These are phyloP conservation scores for Euphorbia peplus DNA, from an alignment of 345 rosid genomes.

Conservation along the genomic window DNA sequence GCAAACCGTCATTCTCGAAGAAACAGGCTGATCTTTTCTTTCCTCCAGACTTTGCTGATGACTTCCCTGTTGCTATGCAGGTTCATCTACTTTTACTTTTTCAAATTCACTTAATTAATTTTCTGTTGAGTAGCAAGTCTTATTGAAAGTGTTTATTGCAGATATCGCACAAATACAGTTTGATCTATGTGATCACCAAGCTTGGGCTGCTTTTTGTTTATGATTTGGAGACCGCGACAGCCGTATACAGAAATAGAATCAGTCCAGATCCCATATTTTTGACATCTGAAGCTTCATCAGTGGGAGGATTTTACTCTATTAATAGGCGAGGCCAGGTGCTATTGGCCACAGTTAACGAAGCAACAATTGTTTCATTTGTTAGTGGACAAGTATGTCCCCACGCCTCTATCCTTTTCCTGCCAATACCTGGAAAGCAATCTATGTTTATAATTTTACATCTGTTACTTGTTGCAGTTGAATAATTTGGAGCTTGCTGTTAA, in stretches of 20 bases:
- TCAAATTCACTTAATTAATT: not conserved
- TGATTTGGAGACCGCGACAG: constrained; percentile 96
- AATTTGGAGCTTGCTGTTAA: constrained; percentile 98
- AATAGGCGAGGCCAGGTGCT: constrained; percentile 60
- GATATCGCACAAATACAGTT: constrained; percentile 92
- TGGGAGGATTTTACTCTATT: constrained; percentile 90
- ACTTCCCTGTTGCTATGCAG: constrained; percentile 99
- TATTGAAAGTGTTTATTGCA: constrained; percentile 26
- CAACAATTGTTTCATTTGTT: constrained; percentile 88
- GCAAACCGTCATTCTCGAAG: constrained; percentile 89
- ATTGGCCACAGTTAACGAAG: constrained; percentile 90
- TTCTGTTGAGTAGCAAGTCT: not conserved
- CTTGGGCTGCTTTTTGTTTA: constrained; percentile 96
- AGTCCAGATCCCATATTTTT: constrained; percentile 99
- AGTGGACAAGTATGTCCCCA: constrained; percentile 81
- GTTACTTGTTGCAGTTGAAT: constrained; percentile 53
- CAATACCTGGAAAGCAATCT: not conserved
- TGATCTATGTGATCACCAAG: constrained; percentile 93
- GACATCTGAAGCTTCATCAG: constrained; percentile 88
- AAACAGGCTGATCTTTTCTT: constrained; percentile 98
- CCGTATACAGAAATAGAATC: constrained; percentile 92
- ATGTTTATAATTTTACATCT: constrained; percentile 4
- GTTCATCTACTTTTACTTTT: constrained; percentile 29
- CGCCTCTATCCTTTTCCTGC: not conserved
- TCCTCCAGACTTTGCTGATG: constrained; percentile 98